phyloP scores from a whole-genome alignment of 228 moss, liverwort and hornwort genomes.

The Sphagnum fallax region DNA sequence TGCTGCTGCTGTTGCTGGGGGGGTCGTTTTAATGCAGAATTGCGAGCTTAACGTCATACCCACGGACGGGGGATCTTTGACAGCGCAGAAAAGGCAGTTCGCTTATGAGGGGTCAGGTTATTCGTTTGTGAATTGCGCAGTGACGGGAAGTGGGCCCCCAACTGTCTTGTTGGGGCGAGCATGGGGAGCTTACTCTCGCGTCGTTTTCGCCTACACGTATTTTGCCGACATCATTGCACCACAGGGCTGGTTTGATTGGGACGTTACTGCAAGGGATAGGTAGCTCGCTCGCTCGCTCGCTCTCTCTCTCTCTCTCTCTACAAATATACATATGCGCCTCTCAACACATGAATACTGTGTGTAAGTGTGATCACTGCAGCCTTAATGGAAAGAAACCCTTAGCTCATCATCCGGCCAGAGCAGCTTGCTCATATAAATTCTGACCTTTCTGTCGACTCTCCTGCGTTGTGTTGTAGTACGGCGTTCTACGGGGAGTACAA shows the following conservation, averaged over 20 bases:
- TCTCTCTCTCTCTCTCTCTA: too few relatives aligned
- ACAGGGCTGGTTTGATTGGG: slow-evolving; percentile 75
- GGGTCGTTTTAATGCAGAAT: slow-evolving; percentile 20
- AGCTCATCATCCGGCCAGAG: too few relatives aligned
- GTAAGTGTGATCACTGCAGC: too few relatives aligned
- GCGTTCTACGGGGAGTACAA: slow-evolving; percentile 26
- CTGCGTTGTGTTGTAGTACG: slow-evolving; percentile 15
- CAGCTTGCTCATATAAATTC: too few relatives aligned
- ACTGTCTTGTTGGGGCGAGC: slow-evolving; percentile 72
- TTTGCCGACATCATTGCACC: slow-evolving; percentile 63
- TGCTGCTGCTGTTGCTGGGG: too few relatives aligned
- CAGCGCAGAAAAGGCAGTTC: slow-evolving; percentile 71
- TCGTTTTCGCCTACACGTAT: slow-evolving; percentile 65
- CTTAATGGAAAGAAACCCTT: too few relatives aligned
- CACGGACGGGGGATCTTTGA: slow-evolving; percentile 44
- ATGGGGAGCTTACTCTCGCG: slow-evolving; percentile 75
- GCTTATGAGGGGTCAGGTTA: slow-evolving; percentile 50
- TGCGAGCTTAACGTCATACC: slow-evolving; percentile 58
- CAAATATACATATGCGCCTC: not conserved
- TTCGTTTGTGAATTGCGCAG: slow-evolving; percentile 63
- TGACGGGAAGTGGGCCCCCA: slow-evolving; percentile 51
- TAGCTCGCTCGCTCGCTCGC: slow-evolving; percentile 9
- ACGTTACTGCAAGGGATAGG: slow-evolving; percentile 62
- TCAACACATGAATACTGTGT: too few relatives aligned
- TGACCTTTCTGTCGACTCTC: too few relatives aligned